A percentile compares a stretch with the other conserved stretches of the same genome.
phyloP scores from a whole-genome alignment of 139 green algal genomes.

The Bryopsis sp. region DNA sequence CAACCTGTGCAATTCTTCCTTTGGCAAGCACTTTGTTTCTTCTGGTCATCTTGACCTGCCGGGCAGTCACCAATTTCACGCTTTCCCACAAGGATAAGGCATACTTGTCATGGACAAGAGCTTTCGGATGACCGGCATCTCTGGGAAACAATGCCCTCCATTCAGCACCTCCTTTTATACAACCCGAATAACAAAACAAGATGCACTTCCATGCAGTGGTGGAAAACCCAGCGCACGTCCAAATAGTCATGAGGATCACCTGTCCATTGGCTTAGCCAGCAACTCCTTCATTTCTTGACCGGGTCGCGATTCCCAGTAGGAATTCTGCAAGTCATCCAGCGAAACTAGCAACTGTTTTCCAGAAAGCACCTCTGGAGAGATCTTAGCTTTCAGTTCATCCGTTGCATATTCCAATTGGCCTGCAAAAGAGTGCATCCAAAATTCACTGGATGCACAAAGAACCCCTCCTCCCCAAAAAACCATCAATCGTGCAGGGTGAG shows the following conservation, averaged over 20 bases:
- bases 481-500: too few relatives aligned
- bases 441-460: too few relatives aligned
- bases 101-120: slow-evolving; percentile 18
- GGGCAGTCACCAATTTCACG: slow-evolving; percentile 17
- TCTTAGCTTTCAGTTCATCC: slow-evolving; percentile 18
- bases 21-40: slow-evolving; percentile 19
- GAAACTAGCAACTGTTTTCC: neutral
- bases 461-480: too few relatives aligned
- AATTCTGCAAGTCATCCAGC: neutral
- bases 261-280: neutral
- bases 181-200: too few relatives aligned
- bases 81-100: slow-evolving; percentile 19
- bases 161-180: too few relatives aligned
- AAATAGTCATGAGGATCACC: too few relatives aligned
- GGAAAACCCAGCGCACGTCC: too few relatives aligned
- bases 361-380: too few relatives aligned
- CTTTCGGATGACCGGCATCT: slow-evolving; percentile 8
- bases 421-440: too few relatives aligned
- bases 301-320: neutral
- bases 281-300: neutral
- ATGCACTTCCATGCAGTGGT: too few relatives aligned
- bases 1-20: slow-evolving; percentile 20
- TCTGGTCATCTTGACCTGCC: slow-evolving; percentile 23
- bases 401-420: slow-evolving; percentile 20
- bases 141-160: neutral